A percentile compares a stretch with the other conserved stretches of the same genome.
phyloP scores from a whole-genome alignment of 2,329 filamentous ascomycete species.

The Diaporthe destruens region DNA sequence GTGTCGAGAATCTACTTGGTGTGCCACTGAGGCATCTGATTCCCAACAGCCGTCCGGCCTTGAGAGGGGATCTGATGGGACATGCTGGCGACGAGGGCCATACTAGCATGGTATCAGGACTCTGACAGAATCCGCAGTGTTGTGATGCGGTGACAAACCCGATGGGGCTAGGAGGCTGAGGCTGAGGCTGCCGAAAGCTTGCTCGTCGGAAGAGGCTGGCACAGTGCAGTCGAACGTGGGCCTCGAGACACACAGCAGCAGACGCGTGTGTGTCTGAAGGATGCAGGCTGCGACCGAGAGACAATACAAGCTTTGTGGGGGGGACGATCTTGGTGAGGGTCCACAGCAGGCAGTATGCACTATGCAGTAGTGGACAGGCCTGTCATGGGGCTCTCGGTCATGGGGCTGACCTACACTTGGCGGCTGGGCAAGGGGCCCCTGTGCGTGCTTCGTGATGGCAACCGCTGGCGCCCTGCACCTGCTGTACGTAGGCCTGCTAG shows the following conservation, averaged over 20 bases:
- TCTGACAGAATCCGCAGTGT: neutral
- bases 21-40: conserved; percentile 29
- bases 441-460: neutral
- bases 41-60: neutral
- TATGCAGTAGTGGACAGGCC: neutral
- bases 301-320: conserved; percentile 32
- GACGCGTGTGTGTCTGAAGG: neutral
- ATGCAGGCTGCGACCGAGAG: neutral
- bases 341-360: neutral
- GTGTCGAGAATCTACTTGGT: neutral
- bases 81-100: conserved; percentile 37
- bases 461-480: neutral
- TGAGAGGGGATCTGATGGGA: conserved; percentile 28
- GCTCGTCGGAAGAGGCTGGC: neutral
- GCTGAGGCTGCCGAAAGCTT: no score
- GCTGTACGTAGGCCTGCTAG: no score
- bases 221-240: conserved; percentile 1
- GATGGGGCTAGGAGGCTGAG: neutral
- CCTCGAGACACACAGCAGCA: neutral
- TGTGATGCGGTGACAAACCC: neutral
- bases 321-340: conserved; percentile 17
- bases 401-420: neutral
- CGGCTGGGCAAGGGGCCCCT: conserved; percentile 18
- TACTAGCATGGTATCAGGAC: conserved; percentile 39
- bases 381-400: neutral